Base-by-base conservation (phyloP, 2,329 filamentous ascomycete genomes). In the Arthrobotrys entomopaga region DNA sequence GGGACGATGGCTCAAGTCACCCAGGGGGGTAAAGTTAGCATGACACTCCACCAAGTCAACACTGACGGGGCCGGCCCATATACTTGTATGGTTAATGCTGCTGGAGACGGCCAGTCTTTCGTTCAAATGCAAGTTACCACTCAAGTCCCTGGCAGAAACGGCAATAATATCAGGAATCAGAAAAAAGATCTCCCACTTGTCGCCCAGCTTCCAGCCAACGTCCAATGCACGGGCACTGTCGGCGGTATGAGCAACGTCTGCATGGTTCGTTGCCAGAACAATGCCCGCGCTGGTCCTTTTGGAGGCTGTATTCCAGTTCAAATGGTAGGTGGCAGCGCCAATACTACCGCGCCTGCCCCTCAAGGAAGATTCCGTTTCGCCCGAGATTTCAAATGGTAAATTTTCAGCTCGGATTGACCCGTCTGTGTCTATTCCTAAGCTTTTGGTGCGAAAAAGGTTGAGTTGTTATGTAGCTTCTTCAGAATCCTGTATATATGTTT, bases 241-340 rank as follows among this genome's bases (percentile, higher is more conserved):
- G 87, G 86, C 11, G 87, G 87, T 46, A 83, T 87, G 81, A 79
- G 82, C 42, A 87, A 87, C 77, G 84, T 88, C 77, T 89, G 88
- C 82, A 84, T 89, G 77, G 86, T 90, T 56, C 84, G 86, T 22
- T 89, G 87, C 81, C 81, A 87, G 82, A 89, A 89, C 80, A 83
- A 82, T 0, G 87, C 87, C 38, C 81, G 84, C 59, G 87, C 87
- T 42, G 87, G 87, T 13, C 87, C 87, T 29, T 89, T 89, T 78
- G 87, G 88, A 60, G 87, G 86, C 53, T 86, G 87, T 77, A 84
- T 88, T 19, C 85, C 86, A 13, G 84, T 87, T 7, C 86, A 88
- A 80, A 84, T 84, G 49, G 59, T 52, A 4, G 56, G 34, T 42
- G 46, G 50, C 7, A 34, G 29, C 29, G 29, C 29, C 29, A 34